A percentile compares a stretch with the other conserved stretches of the same genome.
Conservation (phyloP, 2,329 filamentous ascomycete genomes). For the Pseudopithomyces chartarum region DNA sequence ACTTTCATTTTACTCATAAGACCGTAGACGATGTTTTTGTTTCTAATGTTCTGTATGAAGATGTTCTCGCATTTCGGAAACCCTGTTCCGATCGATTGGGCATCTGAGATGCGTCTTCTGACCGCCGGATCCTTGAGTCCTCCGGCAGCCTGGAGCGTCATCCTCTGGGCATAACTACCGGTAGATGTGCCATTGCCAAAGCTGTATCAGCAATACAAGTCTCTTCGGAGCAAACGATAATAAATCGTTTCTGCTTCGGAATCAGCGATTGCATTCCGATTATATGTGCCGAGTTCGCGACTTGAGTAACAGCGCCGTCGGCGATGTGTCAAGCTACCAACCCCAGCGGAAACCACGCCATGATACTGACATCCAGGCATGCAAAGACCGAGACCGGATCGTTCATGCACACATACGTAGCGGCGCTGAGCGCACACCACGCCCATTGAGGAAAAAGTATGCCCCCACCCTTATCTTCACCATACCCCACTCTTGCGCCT, state of each 20-base stretch:
- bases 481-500: constrained; percentile 7
- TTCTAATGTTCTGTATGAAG: too few relatives aligned
- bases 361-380: neutral
- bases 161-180: too few relatives aligned
- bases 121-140: too few relatives aligned
- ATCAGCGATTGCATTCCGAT: too few relatives aligned
- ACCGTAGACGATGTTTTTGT: too few relatives aligned
- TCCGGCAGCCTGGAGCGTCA: too few relatives aligned
- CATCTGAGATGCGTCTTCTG: too few relatives aligned
- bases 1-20: too few relatives aligned
- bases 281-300: neutral
- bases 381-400: neutral
- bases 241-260: neutral
- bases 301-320: constrained; percentile 5
- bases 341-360: neutral
- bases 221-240: neutral
- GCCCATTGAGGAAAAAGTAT: neutral
- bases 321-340: constrained; percentile 7
- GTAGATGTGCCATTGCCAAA: too few relatives aligned
- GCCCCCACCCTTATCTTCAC: constrained; percentile 13
- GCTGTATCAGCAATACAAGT: too few relatives aligned
- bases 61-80: too few relatives aligned
- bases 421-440: constrained; percentile 2
- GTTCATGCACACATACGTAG: neutral
- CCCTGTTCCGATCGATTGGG: too few relatives aligned